Base-by-base conservation (phyloP, 257 asterid genomes). In the Ligustrum vulgare region DNA sequence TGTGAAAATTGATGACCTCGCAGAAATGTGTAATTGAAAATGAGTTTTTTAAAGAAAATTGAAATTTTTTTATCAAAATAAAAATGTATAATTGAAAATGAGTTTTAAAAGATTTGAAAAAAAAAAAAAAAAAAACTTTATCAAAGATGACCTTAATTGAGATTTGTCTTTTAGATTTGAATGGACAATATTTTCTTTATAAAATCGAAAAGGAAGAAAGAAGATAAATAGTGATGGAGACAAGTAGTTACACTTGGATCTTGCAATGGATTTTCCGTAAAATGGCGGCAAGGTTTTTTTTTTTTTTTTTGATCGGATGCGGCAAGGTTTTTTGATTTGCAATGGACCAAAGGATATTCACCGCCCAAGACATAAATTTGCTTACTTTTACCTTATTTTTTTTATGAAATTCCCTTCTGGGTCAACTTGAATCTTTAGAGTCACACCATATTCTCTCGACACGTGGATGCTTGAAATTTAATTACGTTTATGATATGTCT, bases 361-460 rank as follows among this genome's bases (percentile, higher is more conserved):
- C 67, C 67, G 67, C 18, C 67, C 33, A 10, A 6, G 32, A 22
- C 35, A 22, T 15, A 5, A 60, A 8, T 60, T 60, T 23, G 67
- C 10, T 8, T 25, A 8, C 65, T 8, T 58, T 20, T 58, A 5
- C 6, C 66, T 9, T 58, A 3, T 22, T 58, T 58, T 22, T 13
- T 22, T 22, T 1, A 20, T 58, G 32, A 13, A 58, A 20, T 20
- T 22, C 54, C 62, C 6, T 32, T 75, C 49, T 45, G 20, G 73
- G 67, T 75, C 78, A 67, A 67, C 54, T n/a, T 67, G 67, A 45
- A 75, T 65, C 54, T 39, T 43, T 8, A 12, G 18, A n/a, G n/a
- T n/a, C n/a, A 43, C 51, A 43, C 18, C 54, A 45, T 13, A 45
- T 15, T 45, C n/a, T 45, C 6, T 45, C 1, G 54, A 45, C 54